phyloP scores from a whole-genome alignment of 2,329 filamentous ascomycete genomes.

The Cadophora malorum region DNA sequence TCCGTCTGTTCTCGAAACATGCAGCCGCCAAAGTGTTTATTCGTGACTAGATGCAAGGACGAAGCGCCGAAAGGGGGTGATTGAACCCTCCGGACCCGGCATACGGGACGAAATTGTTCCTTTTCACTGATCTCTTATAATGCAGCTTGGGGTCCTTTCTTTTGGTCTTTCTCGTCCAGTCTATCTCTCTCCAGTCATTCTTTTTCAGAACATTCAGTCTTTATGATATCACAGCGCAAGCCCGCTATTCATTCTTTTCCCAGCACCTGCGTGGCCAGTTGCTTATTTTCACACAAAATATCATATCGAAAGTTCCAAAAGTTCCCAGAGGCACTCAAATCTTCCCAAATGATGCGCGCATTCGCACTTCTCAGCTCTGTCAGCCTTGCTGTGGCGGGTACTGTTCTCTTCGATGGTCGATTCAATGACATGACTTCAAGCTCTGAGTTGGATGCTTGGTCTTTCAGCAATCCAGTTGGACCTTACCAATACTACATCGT shows the following conservation, averaged over 20 bases:
- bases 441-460: conserved; percentile 65
- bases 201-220: conserved; percentile 12
- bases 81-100: background rate
- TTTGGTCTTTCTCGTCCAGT: background rate
- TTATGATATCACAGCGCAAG: conserved; percentile 26
- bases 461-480: conserved; percentile 69
- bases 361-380: conserved; percentile 24
- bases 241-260: conserved; percentile 25
- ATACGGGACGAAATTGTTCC: conserved; percentile 19
- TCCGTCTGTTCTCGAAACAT: conserved; percentile 21
- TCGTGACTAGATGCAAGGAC: conserved; percentile 3
- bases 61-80: conserved; percentile 7
- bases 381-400: conserved; percentile 41
- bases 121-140: conserved; percentile 10
- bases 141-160: background rate
- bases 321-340: conserved; percentile 6
- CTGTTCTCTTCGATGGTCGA: conserved; percentile 68
- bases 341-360: conserved; percentile 21
- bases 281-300: background rate
- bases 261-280: conserved; percentile 26
- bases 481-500: conserved; percentile 77
- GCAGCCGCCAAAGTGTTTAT: conserved; percentile 13
- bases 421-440: conserved; percentile 66
- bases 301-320: conserved; percentile 4
- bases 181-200: conserved; percentile 4